phyloP scores from a whole-genome alignment of 2,329 filamentous ascomycete genomes.

The Colletotrichum theobromicola region DNA sequence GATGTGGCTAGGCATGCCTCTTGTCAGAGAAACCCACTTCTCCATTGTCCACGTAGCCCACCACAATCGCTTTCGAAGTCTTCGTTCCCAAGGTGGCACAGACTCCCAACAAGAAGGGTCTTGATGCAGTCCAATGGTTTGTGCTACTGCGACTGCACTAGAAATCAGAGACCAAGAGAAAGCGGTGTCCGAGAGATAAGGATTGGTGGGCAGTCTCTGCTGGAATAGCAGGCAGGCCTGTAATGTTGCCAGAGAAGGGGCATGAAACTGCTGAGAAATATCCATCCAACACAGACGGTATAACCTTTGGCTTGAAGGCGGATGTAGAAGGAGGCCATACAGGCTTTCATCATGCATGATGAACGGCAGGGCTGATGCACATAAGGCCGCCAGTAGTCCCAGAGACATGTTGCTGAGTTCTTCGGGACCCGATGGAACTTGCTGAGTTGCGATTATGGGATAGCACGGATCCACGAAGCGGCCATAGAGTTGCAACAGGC shows the following conservation, averaged over 20 bases:
- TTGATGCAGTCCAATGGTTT: not conserved
- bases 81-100: not conserved
- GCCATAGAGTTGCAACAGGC: not conserved
- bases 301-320: not conserved
- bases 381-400: not conserved
- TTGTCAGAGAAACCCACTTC: not conserved
- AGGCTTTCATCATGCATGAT: not conserved
- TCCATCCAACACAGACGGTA: not conserved
- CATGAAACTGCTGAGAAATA: not conserved
- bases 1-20: not conserved
- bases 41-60: not conserved
- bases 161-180: not conserved
- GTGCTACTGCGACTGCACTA: not conserved
- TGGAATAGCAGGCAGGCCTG: not conserved
- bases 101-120: not conserved
- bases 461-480: not conserved
- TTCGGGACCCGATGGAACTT: not conserved
- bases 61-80: not conserved
- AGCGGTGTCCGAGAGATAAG: not conserved
- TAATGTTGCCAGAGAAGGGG: not conserved
- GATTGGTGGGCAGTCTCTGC: not conserved
- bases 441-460: not conserved
- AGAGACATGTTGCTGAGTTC: not conserved
- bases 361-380: not conserved
- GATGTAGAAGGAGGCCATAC: not conserved